These are phyloP conservation scores for Xylaria grammica DNA, from an alignment of 495 filamentous ascomycete species.

Conservation along the genomic window DNA sequence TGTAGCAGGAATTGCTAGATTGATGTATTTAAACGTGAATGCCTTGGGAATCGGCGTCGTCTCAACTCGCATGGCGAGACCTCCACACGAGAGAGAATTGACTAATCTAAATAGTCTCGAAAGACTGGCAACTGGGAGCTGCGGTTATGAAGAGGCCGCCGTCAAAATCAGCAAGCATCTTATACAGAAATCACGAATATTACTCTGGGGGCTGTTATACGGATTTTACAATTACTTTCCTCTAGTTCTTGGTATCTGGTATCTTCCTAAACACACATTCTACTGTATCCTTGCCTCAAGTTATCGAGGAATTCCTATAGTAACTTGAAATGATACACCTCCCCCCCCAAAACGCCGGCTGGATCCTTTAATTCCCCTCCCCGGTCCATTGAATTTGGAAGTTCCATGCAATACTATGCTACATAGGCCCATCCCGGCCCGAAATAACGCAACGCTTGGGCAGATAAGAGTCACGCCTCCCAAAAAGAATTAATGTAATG, in stretches of 20 bases:
- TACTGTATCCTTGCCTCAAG: not conserved
- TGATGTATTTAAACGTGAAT: too few species aligned
- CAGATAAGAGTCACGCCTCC: not conserved
- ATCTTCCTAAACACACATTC: constrained; percentile 23
- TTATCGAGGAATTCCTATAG: not conserved
- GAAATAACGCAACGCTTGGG: not conserved
- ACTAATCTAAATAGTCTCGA: not conserved
- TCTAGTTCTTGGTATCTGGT: constrained; percentile 14
- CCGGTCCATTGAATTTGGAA: not conserved
- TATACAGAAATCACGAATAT: too few species aligned
- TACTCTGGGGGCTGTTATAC: not conserved
- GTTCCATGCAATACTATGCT: constrained; percentile 1
- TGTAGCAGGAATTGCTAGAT: too few species aligned
- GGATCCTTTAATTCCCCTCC: not conserved
- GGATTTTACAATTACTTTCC: not conserved
- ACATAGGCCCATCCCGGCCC: not conserved
- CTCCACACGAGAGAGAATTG: too few species aligned
- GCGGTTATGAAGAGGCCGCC: too few species aligned
- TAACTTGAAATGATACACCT: not conserved
- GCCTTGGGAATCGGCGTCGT: too few species aligned
- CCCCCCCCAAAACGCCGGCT: constrained; percentile 13
- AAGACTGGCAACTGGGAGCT: too few species aligned
- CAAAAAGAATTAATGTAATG: not conserved
- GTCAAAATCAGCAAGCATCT: not conserved
- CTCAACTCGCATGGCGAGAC: too few species aligned